Evolutionary conservation across 371 early-diverging fungal genomes (phyloP), one percentile per base, ranked within the genome.

Genomic region (Fennellomyces sp.): DNA sequence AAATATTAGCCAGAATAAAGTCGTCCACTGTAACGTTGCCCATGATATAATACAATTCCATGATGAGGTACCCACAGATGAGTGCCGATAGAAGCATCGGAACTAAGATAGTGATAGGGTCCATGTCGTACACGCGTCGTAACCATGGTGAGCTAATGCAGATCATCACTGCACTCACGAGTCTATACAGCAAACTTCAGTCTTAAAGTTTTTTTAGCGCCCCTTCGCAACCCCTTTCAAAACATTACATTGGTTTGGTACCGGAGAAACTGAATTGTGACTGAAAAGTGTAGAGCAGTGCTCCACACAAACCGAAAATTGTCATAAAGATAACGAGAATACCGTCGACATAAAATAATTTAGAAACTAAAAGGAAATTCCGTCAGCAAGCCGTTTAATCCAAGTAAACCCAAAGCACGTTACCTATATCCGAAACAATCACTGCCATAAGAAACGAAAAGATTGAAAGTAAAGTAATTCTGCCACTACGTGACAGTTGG

Each of bases 11-110:
- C 3, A 80, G 61, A 1, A 80, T 66, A 30, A 59, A 70, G 28
- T 80, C 80, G 45, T 74, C 73, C 4, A 61, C 61, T 13, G 72
- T 70, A 51, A 72, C 61, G 4, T 49, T 56, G 4, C 66, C 65
- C 71, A 70, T 72, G 21, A 70, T 68, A 35, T 76, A 80, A 45
- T 80, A 80, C 15, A 80, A 15, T 31, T 80, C 80, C 21, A 80
- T 26, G 2, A 74, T 52, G 2, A 74, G 36, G 54, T 80, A 80
- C 5, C 58, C 65, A 39, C 73, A 72, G 7, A 74, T 45, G 6
- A 72, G n/a, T 27, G 57, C 61, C 3, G 80, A 38, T 10, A 72
- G 36, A 21, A 64, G 39, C 27, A 76, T 69, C 0, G 80, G 76
- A 23, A 59, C 60, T 15, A 80, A 52, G 3, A 80, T 76, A 17